Conservation (phyloP, 108 stramenopile species). For the Hondaea fermentalgiana region DNA sequence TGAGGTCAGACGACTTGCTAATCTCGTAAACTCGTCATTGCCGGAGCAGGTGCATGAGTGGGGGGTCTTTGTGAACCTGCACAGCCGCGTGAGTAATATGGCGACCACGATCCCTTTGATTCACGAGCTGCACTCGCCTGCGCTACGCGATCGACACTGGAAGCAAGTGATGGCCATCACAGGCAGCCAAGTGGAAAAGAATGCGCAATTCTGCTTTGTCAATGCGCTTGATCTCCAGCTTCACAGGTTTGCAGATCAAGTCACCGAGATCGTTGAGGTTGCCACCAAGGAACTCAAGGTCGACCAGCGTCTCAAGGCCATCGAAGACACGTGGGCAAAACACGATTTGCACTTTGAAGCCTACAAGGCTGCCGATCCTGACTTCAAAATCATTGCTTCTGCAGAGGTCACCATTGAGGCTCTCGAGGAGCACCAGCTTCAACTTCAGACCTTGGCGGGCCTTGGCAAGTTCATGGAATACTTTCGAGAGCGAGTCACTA, state of each 20-base stretch:
- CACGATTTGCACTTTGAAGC: not conserved
- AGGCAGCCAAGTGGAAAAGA: slow-evolving; percentile 14
- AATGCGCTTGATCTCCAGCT: slow-evolving; percentile 30
- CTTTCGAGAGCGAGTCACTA: slow-evolving; percentile 29
- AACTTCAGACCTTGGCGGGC: slow-evolving; percentile 33
- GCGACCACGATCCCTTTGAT: slow-evolving; percentile 27
- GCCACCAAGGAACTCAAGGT: slow-evolving; percentile 40
- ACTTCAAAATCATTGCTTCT: slow-evolving; percentile 23
- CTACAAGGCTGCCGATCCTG: slow-evolving; percentile 28
- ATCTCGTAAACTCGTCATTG: slow-evolving; percentile 9
- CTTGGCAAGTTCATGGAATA: slow-evolving; percentile 37
- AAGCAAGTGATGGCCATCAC: slow-evolving; percentile 29
- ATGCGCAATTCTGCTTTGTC: slow-evolving; percentile 22
- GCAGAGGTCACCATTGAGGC: slow-evolving; percentile 36
- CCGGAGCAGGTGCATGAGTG: slow-evolving; percentile 17
- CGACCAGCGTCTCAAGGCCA: slow-evolving; percentile 26
- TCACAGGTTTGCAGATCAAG: slow-evolving; percentile 29
- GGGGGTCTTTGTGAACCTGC: slow-evolving; percentile 23
- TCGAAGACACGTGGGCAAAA: slow-evolving; percentile 31
- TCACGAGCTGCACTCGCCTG: slow-evolving; percentile 33
- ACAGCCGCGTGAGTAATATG: slow-evolving; percentile 28
- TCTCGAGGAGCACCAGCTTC: slow-evolving; percentile 42
- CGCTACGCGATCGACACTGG: slow-evolving; percentile 46
- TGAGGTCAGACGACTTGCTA: slow-evolving; percentile 22
- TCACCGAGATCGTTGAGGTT: slow-evolving; percentile 37